Conservation (phyloP, 2,329 filamentous ascomycete genomes). For the Calonectria pteridis region DNA sequence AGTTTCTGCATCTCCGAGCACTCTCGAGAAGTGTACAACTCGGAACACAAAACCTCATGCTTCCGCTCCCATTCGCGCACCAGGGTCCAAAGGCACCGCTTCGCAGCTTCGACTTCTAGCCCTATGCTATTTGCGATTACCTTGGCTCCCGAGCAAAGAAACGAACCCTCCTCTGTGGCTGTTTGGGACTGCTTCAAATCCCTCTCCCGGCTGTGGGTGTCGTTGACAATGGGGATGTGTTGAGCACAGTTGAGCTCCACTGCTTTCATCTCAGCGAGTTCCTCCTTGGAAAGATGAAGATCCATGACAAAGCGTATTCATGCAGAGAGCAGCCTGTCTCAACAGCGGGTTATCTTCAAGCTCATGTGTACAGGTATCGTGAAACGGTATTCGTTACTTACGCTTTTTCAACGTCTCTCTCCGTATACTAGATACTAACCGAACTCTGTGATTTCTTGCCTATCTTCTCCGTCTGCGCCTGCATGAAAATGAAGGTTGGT, state of each 20-base stretch:
- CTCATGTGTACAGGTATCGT: neutral
- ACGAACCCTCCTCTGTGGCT: neutral
- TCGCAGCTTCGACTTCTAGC: neutral
- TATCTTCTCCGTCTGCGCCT: neutral
- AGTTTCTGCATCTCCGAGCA: neutral
- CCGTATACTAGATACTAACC: neutral
- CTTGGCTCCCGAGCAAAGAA: neutral
- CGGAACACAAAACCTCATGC: neutral
- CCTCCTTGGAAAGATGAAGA: neutral
- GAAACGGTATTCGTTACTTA: neutral
- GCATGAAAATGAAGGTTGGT: neutral
- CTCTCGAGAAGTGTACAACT: neutral
- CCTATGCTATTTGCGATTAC: neutral
- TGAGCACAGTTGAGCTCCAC: neutral
- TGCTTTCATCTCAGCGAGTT: neutral
- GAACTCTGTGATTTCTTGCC: neutral
- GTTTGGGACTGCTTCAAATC: neutral
- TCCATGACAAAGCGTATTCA: neutral
- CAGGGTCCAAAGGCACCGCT: neutral
- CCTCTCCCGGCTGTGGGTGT: neutral
- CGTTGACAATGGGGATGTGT: neutral
- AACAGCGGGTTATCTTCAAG: neutral
- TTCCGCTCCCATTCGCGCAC: neutral
- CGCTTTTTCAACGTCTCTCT: neutral
- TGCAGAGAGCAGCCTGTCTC: neutral